Conservation (phyloP, 768 basidiomycete genomes). For the Serendipita sp. region DNA sequence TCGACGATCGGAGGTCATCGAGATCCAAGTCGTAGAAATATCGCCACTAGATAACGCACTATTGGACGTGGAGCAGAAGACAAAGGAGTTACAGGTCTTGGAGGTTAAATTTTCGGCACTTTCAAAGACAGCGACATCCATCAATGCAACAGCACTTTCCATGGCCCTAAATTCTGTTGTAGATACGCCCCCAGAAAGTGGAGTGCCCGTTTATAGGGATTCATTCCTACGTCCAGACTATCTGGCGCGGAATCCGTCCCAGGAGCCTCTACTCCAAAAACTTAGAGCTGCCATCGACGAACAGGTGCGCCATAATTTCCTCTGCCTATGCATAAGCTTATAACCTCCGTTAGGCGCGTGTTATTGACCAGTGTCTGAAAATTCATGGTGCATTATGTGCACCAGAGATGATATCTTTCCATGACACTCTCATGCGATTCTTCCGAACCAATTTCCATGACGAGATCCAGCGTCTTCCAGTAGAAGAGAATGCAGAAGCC, state of each 20-base stretch:
- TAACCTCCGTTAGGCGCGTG: constrained; percentile 36
- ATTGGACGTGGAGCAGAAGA: constrained; percentile 63
- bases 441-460: constrained; percentile 75
- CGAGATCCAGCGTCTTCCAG: constrained; percentile 55
- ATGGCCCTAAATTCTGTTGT: constrained; percentile 80
- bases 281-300: constrained; percentile 64
- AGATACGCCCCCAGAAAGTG: constrained; percentile 64
- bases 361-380: constrained; percentile 69
- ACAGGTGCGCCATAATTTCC: constrained; percentile 36
- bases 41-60: constrained; percentile 77
- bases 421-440: constrained; percentile 73
- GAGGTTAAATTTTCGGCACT: constrained; percentile 60
- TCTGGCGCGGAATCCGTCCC: constrained; percentile 47
- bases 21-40: constrained; percentile 52
- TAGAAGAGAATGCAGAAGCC: constrained; percentile 38
- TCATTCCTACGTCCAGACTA: constrained; percentile 63
- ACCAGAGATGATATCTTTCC: constrained; percentile 81
- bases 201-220: constrained; percentile 60
- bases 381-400: constrained; percentile 73
- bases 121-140: constrained; percentile 54
- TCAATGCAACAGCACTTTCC: constrained; percentile 42
- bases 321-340: not conserved
- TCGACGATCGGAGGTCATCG: constrained; percentile 72
- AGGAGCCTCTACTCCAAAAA: constrained; percentile 54
- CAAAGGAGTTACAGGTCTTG: constrained; percentile 55